Evolutionary conservation across 2,329 filamentous ascomycete genomes (phyloP), one percentile per base, ranked within the genome.

Genomic region (Corinectria fuckeliana): DNA sequence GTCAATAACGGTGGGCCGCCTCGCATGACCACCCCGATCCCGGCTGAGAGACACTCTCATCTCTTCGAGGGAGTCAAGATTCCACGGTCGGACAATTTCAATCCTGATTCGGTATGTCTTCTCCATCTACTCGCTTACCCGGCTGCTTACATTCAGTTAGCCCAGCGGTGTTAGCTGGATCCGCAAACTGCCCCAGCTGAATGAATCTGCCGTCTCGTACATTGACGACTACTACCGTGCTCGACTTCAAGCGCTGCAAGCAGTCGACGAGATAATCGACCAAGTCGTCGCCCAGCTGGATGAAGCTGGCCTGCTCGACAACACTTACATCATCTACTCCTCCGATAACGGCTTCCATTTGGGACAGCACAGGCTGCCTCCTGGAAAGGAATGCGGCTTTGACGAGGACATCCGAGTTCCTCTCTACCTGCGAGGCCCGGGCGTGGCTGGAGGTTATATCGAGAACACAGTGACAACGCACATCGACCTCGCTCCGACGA

Each of bases 51-150:
- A 41, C 88, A 92, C 62, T 77, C 80, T 38, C 74, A 88, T 68
- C 78, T 91, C 0, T 92, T 92, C 69, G 71, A 80, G 2, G 81
- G 84, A 25, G 81, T 79, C 0, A 82, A 78, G 20, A 82, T 91
- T 0, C 89, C 89, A 0, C 78, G 89, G 8, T 87, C 82, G 0
- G 75, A 79, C 0, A 85, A 86, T 69, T 92, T 91, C 73, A 92
- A 92, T 64, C 88, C 89, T 0, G 80, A 85, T 3, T 75, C 78
- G 61, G 83, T 84, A 71, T 34, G 75, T 69, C 2, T 4, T 32
- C 0, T 23, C 13, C 34, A 23, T 1, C 18, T 16, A 7, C 9
- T 11, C 23, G 10, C 9, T 30, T 7, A 50, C 30, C 56, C 48
- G n/a, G 60, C 7, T 21, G 8, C 52, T 55, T 1, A 64, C 16